Percentiles rank a stretch among this genome's conserved stretches.
These are phyloP conservation scores for Domatiomyces catenatus DNA, from an alignment of 2,329 filamentous ascomycete species.

Conservation along the genomic window DNA sequence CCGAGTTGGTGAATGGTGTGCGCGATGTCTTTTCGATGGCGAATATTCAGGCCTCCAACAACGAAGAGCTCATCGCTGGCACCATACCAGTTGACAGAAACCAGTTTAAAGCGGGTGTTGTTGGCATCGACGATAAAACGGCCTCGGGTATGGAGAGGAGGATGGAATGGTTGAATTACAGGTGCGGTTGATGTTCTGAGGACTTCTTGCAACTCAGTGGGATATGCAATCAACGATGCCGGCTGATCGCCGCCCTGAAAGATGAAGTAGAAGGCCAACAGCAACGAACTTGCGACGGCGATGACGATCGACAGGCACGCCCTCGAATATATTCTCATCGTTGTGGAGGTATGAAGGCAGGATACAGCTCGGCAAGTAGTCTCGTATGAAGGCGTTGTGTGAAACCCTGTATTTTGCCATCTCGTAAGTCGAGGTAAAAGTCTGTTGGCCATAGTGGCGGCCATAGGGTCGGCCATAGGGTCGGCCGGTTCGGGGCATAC, in stretches of 20 bases:
- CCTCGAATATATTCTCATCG: background rate
- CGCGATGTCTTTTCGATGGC: slow-evolving; percentile 47
- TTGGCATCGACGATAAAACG: slow-evolving; percentile 45
- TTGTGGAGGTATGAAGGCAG: background rate
- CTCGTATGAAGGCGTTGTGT: too few relatives aligned
- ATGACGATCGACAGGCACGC: background rate
- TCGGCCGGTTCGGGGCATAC: background rate
- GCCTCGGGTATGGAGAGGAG: slow-evolving; percentile 45
- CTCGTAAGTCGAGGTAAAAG: too few relatives aligned
- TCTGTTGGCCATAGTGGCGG: too few relatives aligned
- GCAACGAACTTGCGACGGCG: background rate
- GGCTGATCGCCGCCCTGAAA: background rate
- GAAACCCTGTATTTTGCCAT: too few relatives aligned
- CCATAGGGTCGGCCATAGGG: background rate
- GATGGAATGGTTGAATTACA: slow-evolving; percentile 20
- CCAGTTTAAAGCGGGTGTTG: slow-evolving; percentile 44
- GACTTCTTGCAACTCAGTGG: background rate
- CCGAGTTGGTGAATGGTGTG: slow-evolving; percentile 44
- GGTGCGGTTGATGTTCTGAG: background rate
- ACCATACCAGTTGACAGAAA: slow-evolving; percentile 57
- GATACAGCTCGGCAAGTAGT: too few relatives aligned
- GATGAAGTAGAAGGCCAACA: background rate
- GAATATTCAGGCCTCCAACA: slow-evolving; percentile 46
- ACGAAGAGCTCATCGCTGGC: slow-evolving; percentile 53
- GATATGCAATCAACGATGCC: background rate